These are phyloP conservation scores for Cordyceps tenuipes DNA, from an alignment of 2,329 filamentous ascomycete species.

Conservation along the genomic window DNA sequence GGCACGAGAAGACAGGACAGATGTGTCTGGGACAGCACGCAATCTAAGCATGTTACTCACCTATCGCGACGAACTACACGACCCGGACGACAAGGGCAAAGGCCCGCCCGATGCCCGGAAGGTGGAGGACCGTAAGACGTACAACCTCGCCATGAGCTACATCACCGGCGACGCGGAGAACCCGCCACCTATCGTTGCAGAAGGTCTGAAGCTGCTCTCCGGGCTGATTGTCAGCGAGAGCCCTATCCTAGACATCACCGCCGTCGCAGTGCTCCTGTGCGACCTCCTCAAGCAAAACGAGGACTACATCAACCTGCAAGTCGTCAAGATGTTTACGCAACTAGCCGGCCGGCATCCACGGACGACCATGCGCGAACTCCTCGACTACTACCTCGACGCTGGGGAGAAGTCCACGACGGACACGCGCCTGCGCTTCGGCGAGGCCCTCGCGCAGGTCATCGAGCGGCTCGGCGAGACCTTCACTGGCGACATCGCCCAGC, in stretches of 20 bases:
- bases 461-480: slow-evolving; percentile 51
- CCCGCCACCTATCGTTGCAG: slow-evolving; percentile 57
- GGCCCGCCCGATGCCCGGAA: slow-evolving; percentile 36
- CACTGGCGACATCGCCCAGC: slow-evolving; percentile 40
- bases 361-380: slow-evolving; percentile 52
- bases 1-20: slow-evolving; percentile 25
- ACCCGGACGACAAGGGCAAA: slow-evolving; percentile 28
- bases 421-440: slow-evolving; percentile 58
- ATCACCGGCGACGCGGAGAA: slow-evolving; percentile 50
- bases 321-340: slow-evolving; percentile 56
- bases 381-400: slow-evolving; percentile 60
- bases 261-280: slow-evolving; percentile 54
- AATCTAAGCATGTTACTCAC: slow-evolving; percentile 49
- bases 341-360: slow-evolving; percentile 54
- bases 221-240: slow-evolving; percentile 46
- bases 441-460: slow-evolving; percentile 57
- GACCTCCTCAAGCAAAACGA: slow-evolving; percentile 58
- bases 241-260: slow-evolving; percentile 57
- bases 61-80: slow-evolving; percentile 47
- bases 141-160: slow-evolving; percentile 55
- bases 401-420: slow-evolving; percentile 52
- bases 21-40: slow-evolving; percentile 43
- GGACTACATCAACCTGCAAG: slow-evolving; percentile 63
- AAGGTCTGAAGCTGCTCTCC: slow-evolving; percentile 54
- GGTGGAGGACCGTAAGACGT: slow-evolving; percentile 52